Percentiles rank a stretch among this genome's conserved stretches.
phyloP scores from a whole-genome alignment of 2,329 filamentous ascomycete species.

The Sarocladium oryzae region DNA sequence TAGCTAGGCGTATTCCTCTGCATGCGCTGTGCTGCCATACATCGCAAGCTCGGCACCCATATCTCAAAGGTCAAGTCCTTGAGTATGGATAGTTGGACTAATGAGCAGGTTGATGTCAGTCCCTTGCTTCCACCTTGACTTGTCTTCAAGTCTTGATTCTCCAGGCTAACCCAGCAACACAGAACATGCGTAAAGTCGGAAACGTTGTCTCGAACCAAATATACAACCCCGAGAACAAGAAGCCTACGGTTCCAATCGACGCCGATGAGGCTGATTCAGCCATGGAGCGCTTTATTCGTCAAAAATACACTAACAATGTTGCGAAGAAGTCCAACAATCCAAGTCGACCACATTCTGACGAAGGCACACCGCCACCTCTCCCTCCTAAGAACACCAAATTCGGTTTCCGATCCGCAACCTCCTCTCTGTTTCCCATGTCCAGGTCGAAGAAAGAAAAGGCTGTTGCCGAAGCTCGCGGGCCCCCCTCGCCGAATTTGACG shows the following conservation, averaged over 20 bases:
- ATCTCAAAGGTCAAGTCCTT: constrained; percentile 98
- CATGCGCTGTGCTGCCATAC: constrained; percentile 92
- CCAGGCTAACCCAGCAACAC: neutral
- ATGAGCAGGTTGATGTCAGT: constrained; percentile 90
- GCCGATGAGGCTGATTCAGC: constrained; percentile 87
- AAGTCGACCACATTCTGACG: constrained; percentile 46
- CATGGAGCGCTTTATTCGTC: constrained; percentile 91
- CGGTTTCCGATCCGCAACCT: constrained; percentile 46
- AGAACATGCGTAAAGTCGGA: constrained; percentile 93
- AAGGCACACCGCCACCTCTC: constrained; percentile 51
- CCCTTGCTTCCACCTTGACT: neutral
- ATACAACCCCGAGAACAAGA: constrained; percentile 81
- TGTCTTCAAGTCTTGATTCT: constrained; percentile 3
- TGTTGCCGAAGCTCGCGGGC: constrained; percentile 22
- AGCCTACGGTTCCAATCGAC: constrained; percentile 80
- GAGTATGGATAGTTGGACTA: constrained; percentile 96
- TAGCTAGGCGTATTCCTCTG: constrained; percentile 93
- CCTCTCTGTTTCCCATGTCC: constrained; percentile 61
- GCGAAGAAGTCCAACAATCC: constrained; percentile 31
- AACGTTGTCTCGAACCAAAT: constrained; percentile 80
- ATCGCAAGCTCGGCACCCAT: constrained; percentile 94
- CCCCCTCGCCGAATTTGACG: constrained; percentile 33
- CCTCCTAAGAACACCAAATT: constrained; percentile 60
- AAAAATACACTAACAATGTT: constrained; percentile 74
- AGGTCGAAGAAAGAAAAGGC: constrained; percentile 50